Evolutionary conservation across 345 rosid species (phyloP), one percentile per base, ranked within the genome.

Genomic region (Citropsis articulata): DNA sequence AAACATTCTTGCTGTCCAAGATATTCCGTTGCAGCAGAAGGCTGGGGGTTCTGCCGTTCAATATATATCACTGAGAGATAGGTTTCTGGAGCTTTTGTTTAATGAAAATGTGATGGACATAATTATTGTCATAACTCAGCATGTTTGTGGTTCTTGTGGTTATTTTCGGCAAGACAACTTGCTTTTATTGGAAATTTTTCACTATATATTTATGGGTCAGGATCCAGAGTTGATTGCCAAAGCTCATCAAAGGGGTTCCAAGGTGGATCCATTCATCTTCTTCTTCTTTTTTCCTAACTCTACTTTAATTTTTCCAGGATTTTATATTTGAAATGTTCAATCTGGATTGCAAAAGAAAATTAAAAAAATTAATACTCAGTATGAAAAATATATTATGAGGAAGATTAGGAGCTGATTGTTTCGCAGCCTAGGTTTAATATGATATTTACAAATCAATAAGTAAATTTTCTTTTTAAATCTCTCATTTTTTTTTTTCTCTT

Each of bases 1-100:
- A 66, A 96, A 96, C 77, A 76, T 96, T 75, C 91, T 96, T n/a
- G 97, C 99, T 56, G 81, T 94, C 64, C 98, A 92, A 80, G 97
- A 91, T 69, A 79, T 94, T 24, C 84, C 94, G 4, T 80, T 81
- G 45, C 73, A 84, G 74, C 99, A 92, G 72, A 94, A 94, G 79
- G 88, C 91, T 79, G 94, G 88, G 67, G 91, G 86, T 40, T 91
- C 94, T 35, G 90, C 91, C 77, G 68, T 84, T 83, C 89, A 87
- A 73, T 85, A 85, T 79, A 55, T 94, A 78, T 89, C 94, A n/a
- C 76, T 92, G 69, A 90, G 95, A 82, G 98, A 96, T 77, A 90
- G 80, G 73, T 96, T 94, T 81, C 79, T 92, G 77, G 90, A 92
- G 72, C 90, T 96, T 73, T 48, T 96, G 84, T 92, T 93, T 72